Evolutionary conservation across 2,329 filamentous ascomycete genomes (phyloP), one percentile per base, ranked within the genome.

Genomic region (Herpotrichia juniperi): DNA sequence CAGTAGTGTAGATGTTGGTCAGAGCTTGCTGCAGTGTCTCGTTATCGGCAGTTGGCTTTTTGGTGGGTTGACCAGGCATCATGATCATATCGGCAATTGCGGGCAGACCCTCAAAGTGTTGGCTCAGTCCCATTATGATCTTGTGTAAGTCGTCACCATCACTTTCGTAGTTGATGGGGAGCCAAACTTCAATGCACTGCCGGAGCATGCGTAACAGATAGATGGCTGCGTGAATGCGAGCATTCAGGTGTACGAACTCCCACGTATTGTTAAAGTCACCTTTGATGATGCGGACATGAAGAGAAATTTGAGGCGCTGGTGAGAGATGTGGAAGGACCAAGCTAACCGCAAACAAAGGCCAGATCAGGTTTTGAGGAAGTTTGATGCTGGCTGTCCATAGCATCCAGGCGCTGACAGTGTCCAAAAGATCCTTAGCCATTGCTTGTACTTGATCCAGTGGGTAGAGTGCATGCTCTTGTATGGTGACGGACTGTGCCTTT

Each of bases 181-280:
- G 48, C 50, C 64, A 61, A 8, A 72, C 58, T 1, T 48, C 39
- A 10, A 73, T 48, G 9, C 75, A 61, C 47, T 79, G 77, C 21
- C 65, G 65, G 12, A 79, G 61, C 48, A 79, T 72, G 2, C 76
- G 67, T 0, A 79, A 42, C 0, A 76, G 78, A 52, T 79, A 79
- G 6, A 76, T 62, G 1, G 67, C 65, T 5, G 76, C 75, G 44
- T 79, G 75, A 5, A 76, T 53, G 19, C 76, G 68, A 9, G 75
- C 76, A 5, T 59, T 61, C 5, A 78, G 57, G 22, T 79, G 77
- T 5, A 78, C 51, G 4, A 67, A 67, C 0, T 61, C 53, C 77
- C 75, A 78, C 0, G 59, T 68, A 14, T 66, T 64, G 35, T 70
- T 59, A n/a, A 67, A 67, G 0, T 70, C 59, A 8, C 64, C 66